These are phyloP conservation scores for Talaromyces ruber DNA, from an alignment of 495 filamentous ascomycete species.

Conservation along the genomic window DNA sequence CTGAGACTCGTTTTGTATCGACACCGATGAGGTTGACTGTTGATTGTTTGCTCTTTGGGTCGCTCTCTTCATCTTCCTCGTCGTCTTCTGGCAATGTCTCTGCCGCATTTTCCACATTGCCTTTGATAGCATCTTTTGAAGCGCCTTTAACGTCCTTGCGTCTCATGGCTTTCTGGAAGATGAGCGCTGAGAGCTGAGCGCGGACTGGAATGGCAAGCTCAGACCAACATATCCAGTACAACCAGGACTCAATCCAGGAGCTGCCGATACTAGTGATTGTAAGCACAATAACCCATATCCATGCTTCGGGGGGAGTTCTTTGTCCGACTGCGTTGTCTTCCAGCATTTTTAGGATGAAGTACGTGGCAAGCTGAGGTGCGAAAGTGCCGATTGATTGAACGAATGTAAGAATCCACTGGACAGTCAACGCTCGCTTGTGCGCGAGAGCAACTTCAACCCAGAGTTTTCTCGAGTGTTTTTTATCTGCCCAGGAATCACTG, in stretches of 20 bases:
- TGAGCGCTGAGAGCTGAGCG: conserved; percentile 58
- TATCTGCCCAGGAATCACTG: conserved; percentile 33
- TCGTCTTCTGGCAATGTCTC: not conserved
- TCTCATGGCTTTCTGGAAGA: conserved; percentile 72
- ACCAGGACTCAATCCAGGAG: conserved; percentile 50
- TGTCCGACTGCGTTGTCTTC: conserved; percentile 18
- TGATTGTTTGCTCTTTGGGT: conserved; percentile 62
- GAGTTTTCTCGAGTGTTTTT: conserved; percentile 29
- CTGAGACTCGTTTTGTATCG: conserved; percentile 63
- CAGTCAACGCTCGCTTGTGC: conserved; percentile 34
- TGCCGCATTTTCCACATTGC: not conserved
- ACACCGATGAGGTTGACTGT: conserved; percentile 75
- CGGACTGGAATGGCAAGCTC: conserved; percentile 57
- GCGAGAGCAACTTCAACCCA: conserved; percentile 43
- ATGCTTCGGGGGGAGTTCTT: conserved; percentile 21
- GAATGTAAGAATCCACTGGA: conserved; percentile 43
- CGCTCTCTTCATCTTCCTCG: conserved; percentile 28
- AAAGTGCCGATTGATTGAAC: conserved; percentile 41
- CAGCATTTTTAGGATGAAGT: conserved; percentile 42
- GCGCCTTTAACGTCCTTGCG: conserved; percentile 63
- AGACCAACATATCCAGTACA: conserved; percentile 58
- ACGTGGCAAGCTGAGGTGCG: conserved; percentile 49
- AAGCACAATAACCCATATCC: conserved; percentile 61
- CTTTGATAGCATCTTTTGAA: conserved; percentile 1
- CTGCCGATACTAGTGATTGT: conserved; percentile 46